Base-by-base conservation (phyloP, 495 filamentous ascomycete genomes). In the Neurospora intermedia region DNA sequence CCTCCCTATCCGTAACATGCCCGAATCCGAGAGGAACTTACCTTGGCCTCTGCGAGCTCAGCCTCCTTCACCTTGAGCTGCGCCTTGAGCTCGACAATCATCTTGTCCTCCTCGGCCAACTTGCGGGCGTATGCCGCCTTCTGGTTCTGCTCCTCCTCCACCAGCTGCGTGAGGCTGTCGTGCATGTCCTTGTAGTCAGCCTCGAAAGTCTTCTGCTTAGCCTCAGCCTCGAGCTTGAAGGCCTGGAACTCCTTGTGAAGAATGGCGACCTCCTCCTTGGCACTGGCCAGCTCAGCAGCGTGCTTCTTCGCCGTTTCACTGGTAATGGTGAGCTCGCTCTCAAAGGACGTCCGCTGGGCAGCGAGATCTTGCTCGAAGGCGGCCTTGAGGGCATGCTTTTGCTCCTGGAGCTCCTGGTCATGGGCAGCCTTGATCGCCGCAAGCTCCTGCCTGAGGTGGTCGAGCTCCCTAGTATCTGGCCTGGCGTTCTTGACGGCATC, bases 101-200 rank as follows among this genome's bases (percentile, higher is more conserved):
- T 79, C 72, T 78, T 76, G 71, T 81, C 82, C 42, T 77, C 76
- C 27, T 80, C 79, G 31, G 69, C 41, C 6, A 79, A 75, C 77
- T 83, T 81, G 73, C 81, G 81, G 70, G 80, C 79, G 10, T 71
- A 71, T 13, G 76, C 76, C 23, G 78, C 78, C 54, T 82, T 78
- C 77, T 83, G 81, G 70, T 76, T 82, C 72, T 85, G 80, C 71
- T 84, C 85, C 77, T 87, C 85, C 74, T 86, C 84, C 7, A 85
- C 81, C 69, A 86, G 78, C 74, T 81, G 75, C 10, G 82, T 84
- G 80, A 88, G 78, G 72, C 83, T 87, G 31, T 87, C 85, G 72
- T 89, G 85, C 84, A 88, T 85, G 72, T 86, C 84, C 75, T 86
- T 84, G 78, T 87, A 88, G 75, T 89, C 87, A 35, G 84, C 81